Base-by-base conservation (phyloP, 1,284 basidiomycete species). In the Puccinia novopanici region DNA sequence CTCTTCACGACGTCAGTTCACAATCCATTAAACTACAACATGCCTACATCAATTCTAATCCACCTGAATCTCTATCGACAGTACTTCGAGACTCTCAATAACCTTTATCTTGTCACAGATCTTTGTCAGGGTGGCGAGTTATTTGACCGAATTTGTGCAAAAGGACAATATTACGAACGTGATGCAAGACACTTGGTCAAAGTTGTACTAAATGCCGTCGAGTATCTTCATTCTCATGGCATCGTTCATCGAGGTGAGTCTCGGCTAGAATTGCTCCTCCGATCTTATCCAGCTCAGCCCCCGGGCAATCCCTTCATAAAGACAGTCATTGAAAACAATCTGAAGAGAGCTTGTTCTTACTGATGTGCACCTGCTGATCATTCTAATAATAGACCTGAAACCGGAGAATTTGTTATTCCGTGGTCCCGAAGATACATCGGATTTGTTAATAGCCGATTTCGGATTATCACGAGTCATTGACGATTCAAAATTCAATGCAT, bases 401-500 rank as follows among this genome's bases (percentile, higher is more conserved):
- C 96, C 96, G 6, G 96, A 99, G 87, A 99, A 99, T 87, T 89
- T 99, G 30, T 89, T 99, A 30, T 99, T 99, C 90, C 91, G 93
- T 81, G 92, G 92, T 59, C 90, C 91, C 84, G 92, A 90, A 4
- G 95, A 98, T 85, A 92, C 95, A 79, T 92, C 95, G 12, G 95
- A 98, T 84, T 91, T 99, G 83, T 93, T 98, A 90, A 92, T 99
- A 83, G 96, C 97, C 4, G 97, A 99, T 87, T 99, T 99, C 86
- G 97, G 97, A 82, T 82, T 87, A 59, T 88, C 87, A 10, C 85
- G 94, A 42, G 89, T 97, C 30, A 92, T 99, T 88, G 92, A 97
- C 52, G 94, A 95, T 83, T 91, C 93, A 82, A 94, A 94, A 85
- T 90, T 96, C 84, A 92, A 90, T 74, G 88, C 92, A 82, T 88